A percentile compares a stretch with the other conserved stretches of the same genome.
Conservation (phyloP, 2,329 filamentous ascomycete genomes). For the Biscogniauxia mediterranea region DNA sequence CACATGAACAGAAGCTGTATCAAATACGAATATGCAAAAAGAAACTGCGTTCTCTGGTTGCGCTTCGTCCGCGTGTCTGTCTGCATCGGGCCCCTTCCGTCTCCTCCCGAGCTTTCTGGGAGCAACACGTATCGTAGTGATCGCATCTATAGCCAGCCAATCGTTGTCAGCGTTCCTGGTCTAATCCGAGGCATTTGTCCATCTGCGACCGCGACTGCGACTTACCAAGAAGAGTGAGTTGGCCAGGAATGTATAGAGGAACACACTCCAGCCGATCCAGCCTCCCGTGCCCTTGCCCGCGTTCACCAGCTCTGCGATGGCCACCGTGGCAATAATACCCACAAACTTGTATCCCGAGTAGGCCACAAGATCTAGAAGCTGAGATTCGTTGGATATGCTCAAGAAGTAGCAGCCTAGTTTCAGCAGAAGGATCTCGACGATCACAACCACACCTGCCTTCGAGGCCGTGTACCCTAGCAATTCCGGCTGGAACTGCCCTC, state of each 20-base stretch:
- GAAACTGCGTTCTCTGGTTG: conserved; percentile 84
- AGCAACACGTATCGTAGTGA: conserved; percentile 95
- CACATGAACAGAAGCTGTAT: conserved; percentile 97
- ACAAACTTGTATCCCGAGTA: conserved; percentile 99
- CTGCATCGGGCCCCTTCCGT: conserved; percentile 63
- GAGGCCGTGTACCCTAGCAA: conserved; percentile 87
- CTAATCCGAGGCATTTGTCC: background rate
- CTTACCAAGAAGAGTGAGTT: conserved; percentile 93
- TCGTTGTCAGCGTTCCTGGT: background rate
- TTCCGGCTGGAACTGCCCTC: conserved; percentile 91
- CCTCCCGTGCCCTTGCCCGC: conserved; percentile 79
- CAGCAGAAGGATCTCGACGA: conserved; percentile 84
- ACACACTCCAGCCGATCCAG: conserved; percentile 85
- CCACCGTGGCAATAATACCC: conserved; percentile 86
- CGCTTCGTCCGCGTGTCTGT: conserved; percentile 80
- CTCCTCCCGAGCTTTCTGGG: conserved; percentile 71
- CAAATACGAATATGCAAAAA: conserved; percentile 92
- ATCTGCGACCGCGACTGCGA: conserved; percentile 11
- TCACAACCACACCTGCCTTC: conserved; percentile 76
- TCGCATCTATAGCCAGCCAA: conserved; percentile 61
- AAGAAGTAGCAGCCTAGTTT: conserved; percentile 93
- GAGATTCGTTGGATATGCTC: conserved; percentile 89
- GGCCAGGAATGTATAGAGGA: conserved; percentile 86
- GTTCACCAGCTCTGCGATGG: conserved; percentile 74
- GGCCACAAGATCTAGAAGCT: conserved; percentile 88